These are phyloP conservation scores for Cyclotella baltica DNA, from an alignment of 108 stramenopile genomes.

Conservation along the genomic window DNA sequence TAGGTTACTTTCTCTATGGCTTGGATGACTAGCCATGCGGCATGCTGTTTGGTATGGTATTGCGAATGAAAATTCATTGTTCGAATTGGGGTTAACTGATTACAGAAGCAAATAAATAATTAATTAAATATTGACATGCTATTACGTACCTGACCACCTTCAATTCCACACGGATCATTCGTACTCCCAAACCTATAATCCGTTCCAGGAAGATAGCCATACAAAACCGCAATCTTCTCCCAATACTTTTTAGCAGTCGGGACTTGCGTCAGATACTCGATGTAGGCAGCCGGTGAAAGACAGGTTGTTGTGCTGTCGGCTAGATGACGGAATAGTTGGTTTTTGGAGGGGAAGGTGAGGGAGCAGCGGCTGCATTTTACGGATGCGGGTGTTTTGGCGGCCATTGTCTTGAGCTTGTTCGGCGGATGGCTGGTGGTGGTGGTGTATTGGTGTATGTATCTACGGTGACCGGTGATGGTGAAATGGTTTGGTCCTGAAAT, in stretches of 20 bases:
- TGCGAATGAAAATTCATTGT: not conserved
- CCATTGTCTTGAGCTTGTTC: not conserved
- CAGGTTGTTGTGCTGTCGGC: constrained; percentile 66
- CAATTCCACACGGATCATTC: constrained; percentile 19
- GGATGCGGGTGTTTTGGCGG: not conserved
- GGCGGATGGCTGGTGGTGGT: not conserved
- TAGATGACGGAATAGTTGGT: constrained; percentile 77
- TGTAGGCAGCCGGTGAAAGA: constrained; percentile 61
- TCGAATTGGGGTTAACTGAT: not conserved
- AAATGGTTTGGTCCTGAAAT: no score
- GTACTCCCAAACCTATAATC: constrained; percentile 27
- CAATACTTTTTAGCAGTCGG: constrained; percentile 38
- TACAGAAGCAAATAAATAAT: not conserved
- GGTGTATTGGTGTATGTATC: not conserved
- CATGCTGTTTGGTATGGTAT: constrained; percentile 52
- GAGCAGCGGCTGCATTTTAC: constrained; percentile 70
- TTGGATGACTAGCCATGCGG: constrained; percentile 61
- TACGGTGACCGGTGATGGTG: no score
- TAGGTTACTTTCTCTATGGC: constrained; percentile 57
- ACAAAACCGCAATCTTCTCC: constrained; percentile 72
- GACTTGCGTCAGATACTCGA: constrained; percentile 55
- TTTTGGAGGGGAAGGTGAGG: constrained; percentile 60
- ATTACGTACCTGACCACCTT: constrained; percentile 20
- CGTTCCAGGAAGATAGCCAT: constrained; percentile 70
- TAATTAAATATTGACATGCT: not conserved